A percentile compares a stretch with the other conserved stretches of the same genome.
Conservation (phyloP, 2,329 filamentous ascomycete genomes). For the Endocalyx cinctus region DNA sequence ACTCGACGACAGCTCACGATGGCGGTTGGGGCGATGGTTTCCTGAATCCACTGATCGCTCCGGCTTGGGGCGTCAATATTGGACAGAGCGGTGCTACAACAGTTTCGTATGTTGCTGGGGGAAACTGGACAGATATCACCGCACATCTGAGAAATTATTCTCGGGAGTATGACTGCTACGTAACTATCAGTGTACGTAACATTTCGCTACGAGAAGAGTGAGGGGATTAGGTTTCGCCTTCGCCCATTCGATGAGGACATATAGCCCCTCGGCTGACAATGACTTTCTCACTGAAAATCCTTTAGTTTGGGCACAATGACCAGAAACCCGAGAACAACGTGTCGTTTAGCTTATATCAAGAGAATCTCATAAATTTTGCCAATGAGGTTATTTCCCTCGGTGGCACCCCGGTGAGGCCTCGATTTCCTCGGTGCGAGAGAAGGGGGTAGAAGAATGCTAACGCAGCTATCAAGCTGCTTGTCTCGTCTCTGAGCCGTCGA, state of each 20-base stretch:
- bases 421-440: too few species aligned
- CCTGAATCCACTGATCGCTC: conserved; percentile 41
- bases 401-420: conserved; percentile 33
- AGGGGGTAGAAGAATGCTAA: too few species aligned
- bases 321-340: conserved; percentile 47
- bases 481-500: conserved; percentile 52
- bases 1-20: conserved; percentile 42
- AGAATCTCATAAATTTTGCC: conserved; percentile 45
- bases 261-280: background rate
- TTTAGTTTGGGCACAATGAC: conserved; percentile 59
- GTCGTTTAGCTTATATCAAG: conserved; percentile 41
- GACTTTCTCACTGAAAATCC: background rate
- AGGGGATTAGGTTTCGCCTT: too few species aligned
- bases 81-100: conserved; percentile 55
- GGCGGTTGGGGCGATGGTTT: conserved; percentile 59
- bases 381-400: conserved; percentile 37
- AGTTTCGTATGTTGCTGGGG: conserved; percentile 45
- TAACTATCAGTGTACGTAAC: conserved; percentile 45
- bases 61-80: conserved; percentile 50
- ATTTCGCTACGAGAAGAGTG: too few species aligned
- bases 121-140: conserved; percentile 49
- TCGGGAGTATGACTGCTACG: conserved; percentile 38
- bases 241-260: too few species aligned
- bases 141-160: conserved; percentile 34
- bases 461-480: conserved; percentile 39